Conservation (phyloP, 495 filamentous ascomycete genomes). For the Penicillium manginii region DNA sequence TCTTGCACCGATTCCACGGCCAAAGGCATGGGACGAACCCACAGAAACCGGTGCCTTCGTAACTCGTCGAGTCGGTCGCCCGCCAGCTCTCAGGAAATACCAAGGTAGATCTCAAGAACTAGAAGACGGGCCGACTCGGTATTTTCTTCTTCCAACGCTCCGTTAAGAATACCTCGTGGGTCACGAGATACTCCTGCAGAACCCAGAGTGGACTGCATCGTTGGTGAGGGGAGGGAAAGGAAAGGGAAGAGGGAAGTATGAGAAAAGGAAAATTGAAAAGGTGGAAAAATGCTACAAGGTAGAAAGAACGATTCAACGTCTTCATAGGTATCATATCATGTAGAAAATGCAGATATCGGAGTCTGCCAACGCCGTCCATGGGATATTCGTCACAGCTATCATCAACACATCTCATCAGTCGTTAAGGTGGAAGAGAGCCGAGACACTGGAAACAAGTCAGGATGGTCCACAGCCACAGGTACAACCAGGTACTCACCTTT, state of each 20-base stretch:
- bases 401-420: slow-evolving; percentile 36
- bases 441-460: slow-evolving; percentile 62
- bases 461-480: neutral
- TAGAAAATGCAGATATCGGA: slow-evolving; percentile 23
- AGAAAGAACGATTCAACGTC: neutral
- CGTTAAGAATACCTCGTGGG: slow-evolving; percentile 64
- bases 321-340: slow-evolving; percentile 36
- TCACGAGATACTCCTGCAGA: slow-evolving; percentile 64
- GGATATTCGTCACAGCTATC: slow-evolving; percentile 27
- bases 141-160: slow-evolving; percentile 74
- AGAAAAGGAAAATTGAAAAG: neutral
- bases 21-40: slow-evolving; percentile 32
- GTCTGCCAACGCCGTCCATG: slow-evolving; percentile 30
- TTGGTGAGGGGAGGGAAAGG: slow-evolving; percentile 44
- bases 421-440: slow-evolving; percentile 74
- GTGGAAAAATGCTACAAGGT: neutral
- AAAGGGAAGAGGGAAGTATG: slow-evolving; percentile 12
- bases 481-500: slow-evolving; percentile 49
- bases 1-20: slow-evolving; percentile 71
- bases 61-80: slow-evolving; percentile 46
- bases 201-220: slow-evolving; percentile 70
- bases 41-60: slow-evolving; percentile 68
- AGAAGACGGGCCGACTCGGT: slow-evolving; percentile 18
- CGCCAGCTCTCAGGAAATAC: neutral
- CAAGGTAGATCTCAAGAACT: slow-evolving; percentile 4